phyloP scores from a whole-genome alignment of 2,329 filamentous ascomycete species.

The Pseudocercospora ulei region DNA sequence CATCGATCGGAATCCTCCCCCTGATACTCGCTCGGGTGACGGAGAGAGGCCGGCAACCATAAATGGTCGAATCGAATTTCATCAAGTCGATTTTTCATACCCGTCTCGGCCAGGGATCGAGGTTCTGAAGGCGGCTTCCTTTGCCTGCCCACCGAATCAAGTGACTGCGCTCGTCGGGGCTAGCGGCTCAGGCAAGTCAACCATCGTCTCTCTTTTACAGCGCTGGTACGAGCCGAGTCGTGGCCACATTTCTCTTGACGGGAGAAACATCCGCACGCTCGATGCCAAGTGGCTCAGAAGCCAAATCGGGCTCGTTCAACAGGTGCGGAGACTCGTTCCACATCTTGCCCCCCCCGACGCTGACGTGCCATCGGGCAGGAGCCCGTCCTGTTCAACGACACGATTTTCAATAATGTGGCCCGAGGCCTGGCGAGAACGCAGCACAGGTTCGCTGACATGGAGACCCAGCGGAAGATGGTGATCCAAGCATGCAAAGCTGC shows the following conservation, averaged over 20 bases:
- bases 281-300: conserved; percentile 1
- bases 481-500: not conserved
- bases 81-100: conserved; percentile 2
- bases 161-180: conserved; percentile 1
- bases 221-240: conserved; percentile 2
- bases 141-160: not conserved
- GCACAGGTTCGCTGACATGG: not conserved
- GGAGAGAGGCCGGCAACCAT: not conserved
- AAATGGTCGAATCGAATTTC: not conserved
- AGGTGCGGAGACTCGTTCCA: not conserved
- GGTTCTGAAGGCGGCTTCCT: not conserved
- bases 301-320: conserved; percentile 1
- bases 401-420: conserved; percentile 1
- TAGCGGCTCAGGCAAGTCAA: not conserved
- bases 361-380: not conserved
- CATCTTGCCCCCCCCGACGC: not conserved
- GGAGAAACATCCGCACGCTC: not conserved
- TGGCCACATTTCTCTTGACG: conserved; percentile 1
- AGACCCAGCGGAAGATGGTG: not conserved
- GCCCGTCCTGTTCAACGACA: conserved; percentile 3
- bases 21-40: not conserved
- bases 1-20: not conserved
- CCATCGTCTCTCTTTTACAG: conserved; percentile 1
- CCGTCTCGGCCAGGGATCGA: conserved; percentile 1
- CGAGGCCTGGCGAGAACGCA: conserved; percentile 1